Conservation (phyloP, 2,329 filamentous ascomycete species). For the Lachnum nothofagi region DNA sequence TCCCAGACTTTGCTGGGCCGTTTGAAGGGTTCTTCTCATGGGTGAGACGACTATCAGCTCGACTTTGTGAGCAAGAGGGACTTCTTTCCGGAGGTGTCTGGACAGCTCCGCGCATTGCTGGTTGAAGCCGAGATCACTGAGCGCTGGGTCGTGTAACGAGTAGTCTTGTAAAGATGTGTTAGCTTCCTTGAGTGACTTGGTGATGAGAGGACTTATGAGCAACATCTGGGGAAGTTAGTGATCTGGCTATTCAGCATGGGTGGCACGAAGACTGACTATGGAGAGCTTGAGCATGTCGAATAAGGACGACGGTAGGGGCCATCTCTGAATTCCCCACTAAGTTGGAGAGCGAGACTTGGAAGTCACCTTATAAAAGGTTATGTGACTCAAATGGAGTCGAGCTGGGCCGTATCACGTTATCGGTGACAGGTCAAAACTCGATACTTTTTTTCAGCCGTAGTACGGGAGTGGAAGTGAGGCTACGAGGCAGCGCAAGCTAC, state of each 20-base stretch:
- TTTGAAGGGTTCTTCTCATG: slow-evolving; percentile 31
- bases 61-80: slow-evolving; percentile 29
- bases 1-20: slow-evolving; percentile 27
- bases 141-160: slow-evolving; percentile 19
- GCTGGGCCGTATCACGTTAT: no score
- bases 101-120: slow-evolving; percentile 24
- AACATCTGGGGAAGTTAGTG: slow-evolving; percentile 23
- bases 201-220: slow-evolving; percentile 28
- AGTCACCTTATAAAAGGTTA: no score
- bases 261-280: slow-evolving; percentile 34
- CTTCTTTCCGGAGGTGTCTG: slow-evolving; percentile 21
- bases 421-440: no score
- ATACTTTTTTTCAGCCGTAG: no score
- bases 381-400: no score
- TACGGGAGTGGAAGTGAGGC: no score
- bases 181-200: slow-evolving; percentile 9
- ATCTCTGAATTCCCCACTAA: no score
- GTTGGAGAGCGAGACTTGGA: no score
- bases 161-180: slow-evolving; percentile 26
- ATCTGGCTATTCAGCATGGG: background rate
- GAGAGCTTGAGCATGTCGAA: slow-evolving; percentile 39
- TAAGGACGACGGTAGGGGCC: slow-evolving; percentile 38
- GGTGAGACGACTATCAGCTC: slow-evolving; percentile 33
- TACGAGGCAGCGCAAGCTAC: no score
- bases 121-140: slow-evolving; percentile 24